These are phyloP conservation scores for Ilex paraguariensis DNA, from an alignment of 305 asterid genomes.

Conservation along the genomic window DNA sequence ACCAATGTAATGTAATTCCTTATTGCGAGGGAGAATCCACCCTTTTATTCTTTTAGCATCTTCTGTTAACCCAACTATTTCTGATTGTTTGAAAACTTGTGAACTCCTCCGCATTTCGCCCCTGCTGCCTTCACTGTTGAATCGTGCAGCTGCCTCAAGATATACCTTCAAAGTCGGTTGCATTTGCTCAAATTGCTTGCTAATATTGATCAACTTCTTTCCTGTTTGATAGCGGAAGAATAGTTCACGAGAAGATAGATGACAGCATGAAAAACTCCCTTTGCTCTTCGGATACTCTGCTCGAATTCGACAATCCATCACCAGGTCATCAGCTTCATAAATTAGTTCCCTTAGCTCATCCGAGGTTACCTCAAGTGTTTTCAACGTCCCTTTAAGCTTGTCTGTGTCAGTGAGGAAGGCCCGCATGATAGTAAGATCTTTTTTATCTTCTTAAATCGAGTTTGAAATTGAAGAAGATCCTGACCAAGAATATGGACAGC, in stretches of 20 bases:
- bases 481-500: not conserved
- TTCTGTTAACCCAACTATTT: conserved; percentile 16
- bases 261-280: not conserved
- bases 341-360: not conserved
- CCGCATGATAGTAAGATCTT: not conserved
- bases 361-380: not conserved
- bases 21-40: conserved; percentile 18
- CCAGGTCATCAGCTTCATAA: conserved; percentile 2
- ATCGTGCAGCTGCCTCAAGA: not conserved
- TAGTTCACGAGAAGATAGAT: not conserved
- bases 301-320: not conserved
- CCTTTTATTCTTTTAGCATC: conserved; percentile 11
- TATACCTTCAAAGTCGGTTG: not conserved
- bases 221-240: not conserved
- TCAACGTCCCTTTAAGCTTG: not conserved
- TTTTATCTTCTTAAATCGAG: not conserved
- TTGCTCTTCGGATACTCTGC: not conserved
- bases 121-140: not conserved
- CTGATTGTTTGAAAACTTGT: conserved; percentile 9
- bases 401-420: not conserved
- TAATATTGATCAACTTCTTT: not conserved
- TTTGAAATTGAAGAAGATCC: not conserved
- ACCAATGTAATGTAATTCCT: conserved; percentile 13
- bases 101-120: conserved; percentile 7
- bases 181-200: not conserved